Conservation (phyloP, 2,329 filamentous ascomycete genomes). For the Phialemonium atrogriseum region DNA sequence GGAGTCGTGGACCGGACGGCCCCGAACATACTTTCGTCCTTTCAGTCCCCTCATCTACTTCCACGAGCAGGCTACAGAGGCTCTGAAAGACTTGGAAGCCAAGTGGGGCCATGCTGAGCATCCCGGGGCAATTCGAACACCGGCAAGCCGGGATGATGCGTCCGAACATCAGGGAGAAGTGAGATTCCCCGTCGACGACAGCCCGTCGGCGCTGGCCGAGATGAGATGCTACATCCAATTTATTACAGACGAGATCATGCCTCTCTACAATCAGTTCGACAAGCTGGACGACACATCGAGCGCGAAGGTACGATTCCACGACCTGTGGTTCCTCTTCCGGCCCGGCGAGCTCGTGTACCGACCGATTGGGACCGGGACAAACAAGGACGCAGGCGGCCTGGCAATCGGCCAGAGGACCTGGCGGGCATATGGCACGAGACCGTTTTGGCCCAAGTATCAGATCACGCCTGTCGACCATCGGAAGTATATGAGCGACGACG, state of each 20-base stretch:
- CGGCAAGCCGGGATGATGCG: constrained; percentile 16
- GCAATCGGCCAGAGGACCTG: constrained; percentile 5
- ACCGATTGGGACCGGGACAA: constrained; percentile 7
- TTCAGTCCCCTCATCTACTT: constrained; percentile 10
- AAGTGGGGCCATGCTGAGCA: constrained; percentile 1
- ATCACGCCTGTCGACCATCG: constrained; percentile 5
- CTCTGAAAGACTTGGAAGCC: constrained; percentile 4
- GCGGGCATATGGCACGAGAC: constrained; percentile 4
- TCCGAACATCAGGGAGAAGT: constrained; percentile 2
- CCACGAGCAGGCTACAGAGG: constrained; percentile 4
- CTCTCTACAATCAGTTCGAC: constrained; percentile 7
- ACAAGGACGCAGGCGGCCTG: too few relatives aligned
- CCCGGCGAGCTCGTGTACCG: constrained; percentile 9
- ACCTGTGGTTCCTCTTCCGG: constrained; percentile 11
- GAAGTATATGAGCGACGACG: constrained; percentile 1
- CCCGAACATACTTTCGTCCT: constrained; percentile 9
- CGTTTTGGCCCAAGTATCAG: constrained; percentile 4
- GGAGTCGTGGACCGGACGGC: constrained; percentile 8
- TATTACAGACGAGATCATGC: constrained; percentile 7
- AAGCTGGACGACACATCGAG: constrained; percentile 3
- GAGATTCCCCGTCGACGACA: constrained; percentile 2
- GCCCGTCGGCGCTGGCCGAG: constrained; percentile 2
- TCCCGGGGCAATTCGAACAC: background rate
- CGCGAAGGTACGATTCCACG: constrained; percentile 8
- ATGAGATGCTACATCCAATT: constrained; percentile 5